These are phyloP conservation scores for Adansonia digitata DNA, from an alignment of 345 rosid species.

Conservation along the genomic window DNA sequence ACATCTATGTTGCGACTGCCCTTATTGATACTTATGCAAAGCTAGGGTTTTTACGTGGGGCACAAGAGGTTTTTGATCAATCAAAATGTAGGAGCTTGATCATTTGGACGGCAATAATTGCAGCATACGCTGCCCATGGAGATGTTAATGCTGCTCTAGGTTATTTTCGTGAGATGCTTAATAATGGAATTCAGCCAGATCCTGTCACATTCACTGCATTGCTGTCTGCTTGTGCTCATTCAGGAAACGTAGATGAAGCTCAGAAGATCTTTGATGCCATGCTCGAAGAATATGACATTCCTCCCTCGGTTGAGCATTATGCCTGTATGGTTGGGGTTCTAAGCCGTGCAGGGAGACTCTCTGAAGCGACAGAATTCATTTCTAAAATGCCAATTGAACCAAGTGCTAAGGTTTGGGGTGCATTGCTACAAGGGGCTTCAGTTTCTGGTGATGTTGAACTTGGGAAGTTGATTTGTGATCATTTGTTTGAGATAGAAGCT, in stretches of 20 bases:
- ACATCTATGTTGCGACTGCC: constrained; percentile 64
- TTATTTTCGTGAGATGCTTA: constrained; percentile 55
- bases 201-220: constrained; percentile 66
- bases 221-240: constrained; percentile 73
- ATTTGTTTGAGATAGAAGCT: constrained; percentile 64
- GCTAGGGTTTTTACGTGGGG: constrained; percentile 55
- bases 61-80: constrained; percentile 52
- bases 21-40: constrained; percentile 69
- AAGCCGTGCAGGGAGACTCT: constrained; percentile 67
- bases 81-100: constrained; percentile 56
- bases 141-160: constrained; percentile 48
- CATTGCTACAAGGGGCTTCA: constrained; percentile 76
- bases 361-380: constrained; percentile 67
- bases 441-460: constrained; percentile 62
- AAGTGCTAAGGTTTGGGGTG: constrained; percentile 79
- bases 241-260: constrained; percentile 58
- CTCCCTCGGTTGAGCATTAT: constrained; percentile 71
- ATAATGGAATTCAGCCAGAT: constrained; percentile 54
- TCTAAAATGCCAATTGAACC: constrained; percentile 64
- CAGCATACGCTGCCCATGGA: constrained; percentile 74
- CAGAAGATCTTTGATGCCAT: constrained; percentile 51
- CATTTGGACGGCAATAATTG: constrained; percentile 79
- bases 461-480: constrained; percentile 53
- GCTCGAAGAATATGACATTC: constrained; percentile 35
- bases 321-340: constrained; percentile 78